Base-by-base conservation (phyloP, 2,329 filamentous ascomycete species). In the Elsinoe batatas region DNA sequence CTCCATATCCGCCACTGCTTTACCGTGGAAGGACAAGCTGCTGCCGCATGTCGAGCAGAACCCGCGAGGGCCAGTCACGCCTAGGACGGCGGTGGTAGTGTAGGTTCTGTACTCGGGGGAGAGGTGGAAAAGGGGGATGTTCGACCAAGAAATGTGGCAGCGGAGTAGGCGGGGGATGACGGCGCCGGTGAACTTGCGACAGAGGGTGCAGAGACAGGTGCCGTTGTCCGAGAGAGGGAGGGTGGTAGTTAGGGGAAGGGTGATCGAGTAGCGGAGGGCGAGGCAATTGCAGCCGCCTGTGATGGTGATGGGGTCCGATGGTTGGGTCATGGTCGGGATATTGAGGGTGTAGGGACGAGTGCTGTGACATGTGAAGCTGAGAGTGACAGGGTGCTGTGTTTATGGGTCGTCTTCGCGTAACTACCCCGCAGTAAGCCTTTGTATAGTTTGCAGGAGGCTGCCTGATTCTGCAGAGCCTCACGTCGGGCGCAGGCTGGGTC, bases 1-100 rank as follows among this genome's bases (percentile, higher is more conserved):
- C 22, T 17, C 33, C 22, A 51, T 36, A 6, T 51, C n/a, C 10
- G 5, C 47, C 3, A 18, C 33, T 18, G 33, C 12, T 5, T 37
- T 17, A 11, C 7, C 20, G 33, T 51, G 47, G 11, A 18, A 36
- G 2, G 22, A n/a, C 11, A 51, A n/a, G 30, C 47, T 51, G 30
- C 47, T 51, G n/a, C 47, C 47, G 18, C 47, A 51, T 1, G 36
- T 20, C 10, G 30, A 20, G 30, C 47, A 51, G 47, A 51, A 51
- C 6, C 47, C 47, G 15, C 47, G 47, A 12, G 11, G 15, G 4
- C 47, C 47, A 1, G 32, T 51, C 5, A 37, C 18, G 15, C 33
- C 47, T 36, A 12, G 22, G 15, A 51, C 12, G 47, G 20, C 33
- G 17, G 36, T 51, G 26, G 30, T 37, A 12, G 17, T 33, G 30